Evolutionary conservation across 2,329 filamentous ascomycete species (phyloP).

Genomic region (Colletotrichum sp.): DNA sequence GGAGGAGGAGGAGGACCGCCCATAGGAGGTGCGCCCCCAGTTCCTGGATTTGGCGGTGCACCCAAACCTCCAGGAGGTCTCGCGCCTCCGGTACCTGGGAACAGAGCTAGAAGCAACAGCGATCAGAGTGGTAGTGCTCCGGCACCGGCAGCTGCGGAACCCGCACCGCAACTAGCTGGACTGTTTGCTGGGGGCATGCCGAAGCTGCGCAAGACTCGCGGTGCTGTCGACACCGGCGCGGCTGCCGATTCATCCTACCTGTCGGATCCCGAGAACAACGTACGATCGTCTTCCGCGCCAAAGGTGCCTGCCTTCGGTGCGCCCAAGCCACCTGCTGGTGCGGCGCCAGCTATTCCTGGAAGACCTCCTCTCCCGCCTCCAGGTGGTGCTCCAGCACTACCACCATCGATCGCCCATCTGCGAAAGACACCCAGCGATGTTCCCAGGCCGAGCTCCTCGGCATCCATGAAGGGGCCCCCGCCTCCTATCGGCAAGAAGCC

Average conservation of each 20-base stretch:
- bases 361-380: slow-evolving; percentile 52
- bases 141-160: slow-evolving; percentile 49
- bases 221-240: slow-evolving; percentile 74
- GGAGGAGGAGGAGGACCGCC: slow-evolving; percentile 57
- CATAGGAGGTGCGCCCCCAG: slow-evolving; percentile 78
- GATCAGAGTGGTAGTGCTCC: slow-evolving; percentile 62
- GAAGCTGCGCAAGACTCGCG: slow-evolving; percentile 87
- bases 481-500: slow-evolving; percentile 81
- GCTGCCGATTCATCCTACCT: slow-evolving; percentile 70
- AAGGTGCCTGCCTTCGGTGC: slow-evolving; percentile 58
- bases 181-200: slow-evolving; percentile 95
- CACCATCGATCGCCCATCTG: slow-evolving; percentile 63
- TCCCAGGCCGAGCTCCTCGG: slow-evolving; percentile 64
- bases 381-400: slow-evolving; percentile 48
- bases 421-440: slow-evolving; percentile 59
- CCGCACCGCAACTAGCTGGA: slow-evolving; percentile 82
- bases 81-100: slow-evolving; percentile 74
- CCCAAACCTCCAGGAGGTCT: slow-evolving; percentile 65
- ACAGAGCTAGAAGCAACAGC: slow-evolving; percentile 83
- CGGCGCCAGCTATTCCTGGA: slow-evolving; percentile 64
- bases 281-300: slow-evolving; percentile 49
- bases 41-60: slow-evolving; percentile 63
- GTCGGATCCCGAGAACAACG: slow-evolving; percentile 75
- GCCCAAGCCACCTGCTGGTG: slow-evolving; percentile 63
- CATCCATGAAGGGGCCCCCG: slow-evolving; percentile 72